phyloP scores from a whole-genome alignment of 2,329 filamentous ascomycete species.

The Myrmaecium sp. region DNA sequence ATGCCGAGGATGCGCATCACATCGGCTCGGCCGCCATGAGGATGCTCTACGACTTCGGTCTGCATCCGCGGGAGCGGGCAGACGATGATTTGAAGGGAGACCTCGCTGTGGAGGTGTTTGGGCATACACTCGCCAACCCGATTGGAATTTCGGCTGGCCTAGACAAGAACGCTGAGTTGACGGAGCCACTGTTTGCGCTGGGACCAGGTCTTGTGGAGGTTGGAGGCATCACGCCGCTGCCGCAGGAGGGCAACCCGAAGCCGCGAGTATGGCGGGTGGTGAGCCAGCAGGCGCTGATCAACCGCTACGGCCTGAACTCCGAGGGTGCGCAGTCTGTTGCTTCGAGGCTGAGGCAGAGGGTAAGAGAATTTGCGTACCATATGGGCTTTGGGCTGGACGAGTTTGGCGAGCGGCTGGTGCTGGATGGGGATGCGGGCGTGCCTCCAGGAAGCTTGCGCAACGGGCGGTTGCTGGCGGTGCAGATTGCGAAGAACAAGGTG shows the following conservation, averaged over 20 bases:
- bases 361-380: conserved; percentile 58
- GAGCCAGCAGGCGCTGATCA: conserved; percentile 74
- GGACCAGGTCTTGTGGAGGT: conserved; percentile 83
- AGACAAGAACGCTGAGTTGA: conserved; percentile 85
- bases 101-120: conserved; percentile 53
- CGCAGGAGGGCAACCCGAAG: conserved; percentile 74
- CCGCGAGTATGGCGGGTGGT: conserved; percentile 80
- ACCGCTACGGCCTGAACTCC: conserved; percentile 90
- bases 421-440: conserved; percentile 60
- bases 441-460: conserved; percentile 64
- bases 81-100: conserved; percentile 35
- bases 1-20: conserved; percentile 88
- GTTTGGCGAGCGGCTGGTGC: conserved; percentile 49
- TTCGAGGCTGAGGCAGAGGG: conserved; percentile 55
- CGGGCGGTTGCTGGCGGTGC: conserved; percentile 64
- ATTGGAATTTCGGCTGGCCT: conserved; percentile 90
- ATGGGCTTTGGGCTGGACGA: conserved; percentile 48
- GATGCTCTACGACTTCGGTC: conserved; percentile 51
- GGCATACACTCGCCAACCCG: conserved; percentile 61
- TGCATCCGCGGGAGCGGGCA: conserved; percentile 74
- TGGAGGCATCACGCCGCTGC: conserved; percentile 73
- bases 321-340: conserved; percentile 79
- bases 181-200: conserved; percentile 66
- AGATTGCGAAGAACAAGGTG: conserved; percentile 84
- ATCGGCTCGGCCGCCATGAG: conserved; percentile 55